A percentile compares a stretch with the other conserved stretches of the same genome.
Conservation (phyloP, 768 basidiomycete species). For the Pleurotus cornucopiae region DNA sequence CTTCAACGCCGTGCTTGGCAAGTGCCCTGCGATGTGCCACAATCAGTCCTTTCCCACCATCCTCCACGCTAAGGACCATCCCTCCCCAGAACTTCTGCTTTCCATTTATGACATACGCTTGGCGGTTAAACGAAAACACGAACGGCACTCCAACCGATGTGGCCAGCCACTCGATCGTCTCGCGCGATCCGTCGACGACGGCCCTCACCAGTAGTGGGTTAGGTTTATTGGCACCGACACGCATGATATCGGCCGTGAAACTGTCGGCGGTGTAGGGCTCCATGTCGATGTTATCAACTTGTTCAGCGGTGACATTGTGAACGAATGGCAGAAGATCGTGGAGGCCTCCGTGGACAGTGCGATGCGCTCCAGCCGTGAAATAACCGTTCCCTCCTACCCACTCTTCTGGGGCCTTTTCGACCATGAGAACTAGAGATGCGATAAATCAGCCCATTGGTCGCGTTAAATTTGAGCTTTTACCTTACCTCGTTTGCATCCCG, state of each 20-base stretch:
- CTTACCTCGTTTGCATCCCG: conserved; percentile 50
- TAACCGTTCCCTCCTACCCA: conserved; percentile 73
- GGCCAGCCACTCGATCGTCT: conserved; percentile 54
- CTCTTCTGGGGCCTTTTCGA: conserved; percentile 60
- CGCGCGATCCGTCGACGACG: conserved; percentile 53
- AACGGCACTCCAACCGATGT: conserved; percentile 48
- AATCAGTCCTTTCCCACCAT: conserved; percentile 68
- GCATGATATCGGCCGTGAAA: conserved; percentile 57
- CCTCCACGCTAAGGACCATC: conserved; percentile 54
- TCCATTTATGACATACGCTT: conserved; percentile 63
- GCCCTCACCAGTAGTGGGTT: conserved; percentile 44
- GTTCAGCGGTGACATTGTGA: conserved; percentile 37
- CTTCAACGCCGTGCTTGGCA: conserved; percentile 42
- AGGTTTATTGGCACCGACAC: conserved; percentile 48
- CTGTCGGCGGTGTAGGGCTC: conserved; percentile 51
- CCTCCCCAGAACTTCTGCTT: conserved; percentile 71
- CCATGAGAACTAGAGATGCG: conserved; percentile 41
- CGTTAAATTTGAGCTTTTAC: neutral
- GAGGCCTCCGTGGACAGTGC: conserved; percentile 61
- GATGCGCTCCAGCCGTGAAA: conserved; percentile 68
- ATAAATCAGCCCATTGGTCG: neutral
- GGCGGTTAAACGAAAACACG: conserved; percentile 56
- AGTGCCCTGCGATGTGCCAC: conserved; percentile 49
- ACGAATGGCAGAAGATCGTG: conserved; percentile 55
- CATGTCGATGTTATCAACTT: conserved; percentile 47